Evolutionary conservation across 805 yeast genomes (phyloP).

Genomic region (Candida sphagnicola): DNA sequence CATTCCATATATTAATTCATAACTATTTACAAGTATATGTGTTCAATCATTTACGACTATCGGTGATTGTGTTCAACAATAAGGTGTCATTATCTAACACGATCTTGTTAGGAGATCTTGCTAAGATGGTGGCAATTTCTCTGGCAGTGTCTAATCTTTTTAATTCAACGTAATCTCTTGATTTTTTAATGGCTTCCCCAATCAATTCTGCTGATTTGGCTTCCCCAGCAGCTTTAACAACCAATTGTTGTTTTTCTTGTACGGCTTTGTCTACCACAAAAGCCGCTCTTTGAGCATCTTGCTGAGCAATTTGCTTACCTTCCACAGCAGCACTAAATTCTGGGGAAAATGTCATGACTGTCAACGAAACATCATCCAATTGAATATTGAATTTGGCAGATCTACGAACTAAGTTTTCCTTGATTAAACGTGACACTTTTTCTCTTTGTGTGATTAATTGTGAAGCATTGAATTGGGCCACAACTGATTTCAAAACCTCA

Average conservation of each 20-base stretch:
- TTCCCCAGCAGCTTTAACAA: slow-evolving; percentile 97
- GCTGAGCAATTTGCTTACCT: slow-evolving; percentile 98
- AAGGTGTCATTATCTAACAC: slow-evolving; percentile 89
- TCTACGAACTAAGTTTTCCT: slow-evolving; percentile 87
- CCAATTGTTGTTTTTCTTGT: slow-evolving; percentile 96
- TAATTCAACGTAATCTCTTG: slow-evolving; percentile 92
- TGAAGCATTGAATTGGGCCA: slow-evolving; percentile 97
- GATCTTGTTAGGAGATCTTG: slow-evolving; percentile 87
- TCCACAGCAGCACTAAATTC: slow-evolving; percentile 97
- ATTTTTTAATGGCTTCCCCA: slow-evolving; percentile 98
- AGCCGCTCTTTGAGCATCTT: slow-evolving; percentile 98
- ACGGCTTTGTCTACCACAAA: slow-evolving; percentile 94
- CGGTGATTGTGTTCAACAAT: slow-evolving; percentile 82
- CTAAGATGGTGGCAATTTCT: slow-evolving; percentile 84
- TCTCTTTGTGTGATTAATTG: slow-evolving; percentile 99
- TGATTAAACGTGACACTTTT: slow-evolving; percentile 84
- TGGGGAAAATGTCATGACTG: slow-evolving; percentile 96
- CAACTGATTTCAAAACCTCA: slow-evolving; percentile 93
- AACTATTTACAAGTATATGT: slow-evolving; percentile 9
- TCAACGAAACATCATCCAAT: slow-evolving; percentile 93
- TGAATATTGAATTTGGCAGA: slow-evolving; percentile 84
- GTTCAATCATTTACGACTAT: slow-evolving; percentile 49
- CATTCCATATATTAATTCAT: not conserved
- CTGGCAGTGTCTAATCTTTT: slow-evolving; percentile 96
- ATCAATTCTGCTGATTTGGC: slow-evolving; percentile 96